A percentile compares a stretch with the other conserved stretches of the same genome.
Evolutionary conservation across 2,329 filamentous ascomycete genomes (phyloP).

Genomic region (Phaeosphaeriaceae sp.): DNA sequence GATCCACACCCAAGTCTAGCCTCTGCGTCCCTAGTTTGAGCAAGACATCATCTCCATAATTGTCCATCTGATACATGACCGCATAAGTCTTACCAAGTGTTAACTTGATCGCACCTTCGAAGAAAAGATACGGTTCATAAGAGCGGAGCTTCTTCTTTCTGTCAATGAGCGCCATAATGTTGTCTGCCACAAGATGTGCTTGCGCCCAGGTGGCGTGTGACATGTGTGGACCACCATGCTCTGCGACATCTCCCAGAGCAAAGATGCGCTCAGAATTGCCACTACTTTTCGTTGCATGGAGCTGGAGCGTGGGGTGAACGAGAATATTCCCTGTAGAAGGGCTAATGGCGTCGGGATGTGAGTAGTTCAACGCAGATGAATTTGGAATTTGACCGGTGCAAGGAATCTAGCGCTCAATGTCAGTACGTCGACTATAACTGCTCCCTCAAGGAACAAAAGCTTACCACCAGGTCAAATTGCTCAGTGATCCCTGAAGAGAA

Average conservation of each 20-base stretch:
- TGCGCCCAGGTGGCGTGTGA: conserved; percentile 63
- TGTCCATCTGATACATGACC: too few species aligned
- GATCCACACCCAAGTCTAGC: too few species aligned
- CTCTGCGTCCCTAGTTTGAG: too few species aligned
- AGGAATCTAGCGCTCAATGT: conserved; percentile 57
- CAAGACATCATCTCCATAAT: too few species aligned
- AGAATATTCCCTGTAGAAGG: conserved; percentile 57
- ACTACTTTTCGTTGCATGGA: too few species aligned
- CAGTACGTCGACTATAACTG: neutral
- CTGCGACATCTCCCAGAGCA: conserved; percentile 69
- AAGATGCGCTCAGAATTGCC: conserved; percentile 63
- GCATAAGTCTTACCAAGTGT: conserved; percentile 29
- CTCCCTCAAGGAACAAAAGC: neutral
- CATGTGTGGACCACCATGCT: conserved; percentile 59
- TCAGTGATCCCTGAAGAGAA: too few species aligned
- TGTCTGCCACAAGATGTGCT: conserved; percentile 60
- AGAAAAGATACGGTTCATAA: conserved; percentile 16
- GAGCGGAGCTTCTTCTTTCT: neutral
- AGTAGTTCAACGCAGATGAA: conserved; percentile 56
- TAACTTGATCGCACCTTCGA: conserved; percentile 28
- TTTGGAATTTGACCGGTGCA: conserved; percentile 67
- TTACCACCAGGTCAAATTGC: conserved; percentile 59
- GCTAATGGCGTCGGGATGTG: conserved; percentile 56
- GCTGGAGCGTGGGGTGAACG: conserved; percentile 65
- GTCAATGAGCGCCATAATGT: conserved; percentile 59